A percentile compares a stretch with the other conserved stretches of the same genome.
Conservation (phyloP, 352 stramenopile species). For the Thalassiosira gravida region DNA sequence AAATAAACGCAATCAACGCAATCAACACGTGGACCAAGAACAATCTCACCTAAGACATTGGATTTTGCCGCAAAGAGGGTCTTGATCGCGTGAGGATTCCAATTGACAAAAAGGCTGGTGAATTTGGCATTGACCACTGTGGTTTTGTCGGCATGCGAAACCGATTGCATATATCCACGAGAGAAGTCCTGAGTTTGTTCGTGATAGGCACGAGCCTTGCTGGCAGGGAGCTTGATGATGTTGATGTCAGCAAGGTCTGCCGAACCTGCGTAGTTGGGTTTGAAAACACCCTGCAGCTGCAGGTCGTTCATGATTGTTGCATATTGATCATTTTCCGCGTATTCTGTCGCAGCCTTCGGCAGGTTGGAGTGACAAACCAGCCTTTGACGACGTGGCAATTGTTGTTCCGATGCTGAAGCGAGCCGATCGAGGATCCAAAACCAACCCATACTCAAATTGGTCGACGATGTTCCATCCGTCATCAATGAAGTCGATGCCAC, state of each 20-base stretch:
- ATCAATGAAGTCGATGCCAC: constrained; percentile 61
- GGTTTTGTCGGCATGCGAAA: constrained; percentile 40
- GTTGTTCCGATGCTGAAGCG: constrained; percentile 23
- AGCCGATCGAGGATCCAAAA: constrained; percentile 86
- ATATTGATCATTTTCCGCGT: constrained; percentile 71
- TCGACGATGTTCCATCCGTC: constrained; percentile 70
- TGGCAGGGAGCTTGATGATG: constrained; percentile 60
- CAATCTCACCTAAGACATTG: constrained; percentile 42
- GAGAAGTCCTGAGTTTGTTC: constrained; percentile 57
- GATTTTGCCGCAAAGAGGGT: constrained; percentile 58
- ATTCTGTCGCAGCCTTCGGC: constrained; percentile 53
- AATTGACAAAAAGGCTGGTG: constrained; percentile 83
- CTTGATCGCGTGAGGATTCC: constrained; percentile 84
- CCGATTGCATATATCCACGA: constrained; percentile 50
- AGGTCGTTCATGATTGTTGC: constrained; percentile 71
- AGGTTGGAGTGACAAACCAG: constrained; percentile 83
- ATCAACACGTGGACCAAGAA: too few relatives aligned
- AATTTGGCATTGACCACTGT: constrained; percentile 80
- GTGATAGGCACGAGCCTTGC: constrained; percentile 48
- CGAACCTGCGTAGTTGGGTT: constrained; percentile 64
- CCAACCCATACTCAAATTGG: constrained; percentile 79
- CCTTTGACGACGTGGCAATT: constrained; percentile 65
- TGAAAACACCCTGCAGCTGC: constrained; percentile 72
- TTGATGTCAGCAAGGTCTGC: constrained; percentile 81
- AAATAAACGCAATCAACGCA: too few relatives aligned